A percentile compares a stretch with the other conserved stretches of the same genome.
Conservation (phyloP, 495 filamentous ascomycete genomes). For the Annulohypoxylon maeteangense region DNA sequence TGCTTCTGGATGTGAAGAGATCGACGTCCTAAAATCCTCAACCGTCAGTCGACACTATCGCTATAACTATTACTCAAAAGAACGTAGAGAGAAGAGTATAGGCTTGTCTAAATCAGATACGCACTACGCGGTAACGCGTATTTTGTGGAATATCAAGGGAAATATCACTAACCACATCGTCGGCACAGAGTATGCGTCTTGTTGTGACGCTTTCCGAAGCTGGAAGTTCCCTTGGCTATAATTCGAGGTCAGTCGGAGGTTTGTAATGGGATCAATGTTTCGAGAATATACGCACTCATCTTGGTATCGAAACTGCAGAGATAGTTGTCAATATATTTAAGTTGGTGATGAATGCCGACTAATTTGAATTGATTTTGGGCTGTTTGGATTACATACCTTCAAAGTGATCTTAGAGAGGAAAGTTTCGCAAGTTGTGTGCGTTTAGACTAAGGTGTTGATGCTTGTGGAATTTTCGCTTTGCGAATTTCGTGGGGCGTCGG, state of each 20-base stretch:
- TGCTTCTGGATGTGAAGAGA: constrained; percentile 99
- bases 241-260: constrained; percentile 48
- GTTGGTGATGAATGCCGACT: neutral
- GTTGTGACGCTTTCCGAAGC: constrained; percentile 98
- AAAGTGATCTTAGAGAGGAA: constrained; percentile 44
- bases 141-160: constrained; percentile 14
- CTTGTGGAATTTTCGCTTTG: constrained; percentile 45
- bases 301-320: constrained; percentile 45
- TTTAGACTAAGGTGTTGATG: constrained; percentile 13
- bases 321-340: constrained; percentile 28
- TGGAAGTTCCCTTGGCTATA: constrained; percentile 89
- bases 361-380: neutral
- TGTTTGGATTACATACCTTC: constrained; percentile 36
- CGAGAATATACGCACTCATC: constrained; percentile 47
- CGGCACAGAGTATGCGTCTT: constrained; percentile 99
- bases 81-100: neutral
- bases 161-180: constrained; percentile 85
- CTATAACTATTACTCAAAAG: neutral
- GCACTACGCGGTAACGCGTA: neutral
- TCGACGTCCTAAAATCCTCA: constrained; percentile 76
- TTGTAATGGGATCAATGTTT: constrained; percentile 15
- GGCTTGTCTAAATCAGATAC: constrained; percentile 3
- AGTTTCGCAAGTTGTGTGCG: constrained; percentile 31
- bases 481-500: constrained; percentile 48
- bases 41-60: constrained; percentile 39